phyloP scores from a whole-genome alignment of 2,329 filamentous ascomycete genomes.

The Chaetomium olivaceum region DNA sequence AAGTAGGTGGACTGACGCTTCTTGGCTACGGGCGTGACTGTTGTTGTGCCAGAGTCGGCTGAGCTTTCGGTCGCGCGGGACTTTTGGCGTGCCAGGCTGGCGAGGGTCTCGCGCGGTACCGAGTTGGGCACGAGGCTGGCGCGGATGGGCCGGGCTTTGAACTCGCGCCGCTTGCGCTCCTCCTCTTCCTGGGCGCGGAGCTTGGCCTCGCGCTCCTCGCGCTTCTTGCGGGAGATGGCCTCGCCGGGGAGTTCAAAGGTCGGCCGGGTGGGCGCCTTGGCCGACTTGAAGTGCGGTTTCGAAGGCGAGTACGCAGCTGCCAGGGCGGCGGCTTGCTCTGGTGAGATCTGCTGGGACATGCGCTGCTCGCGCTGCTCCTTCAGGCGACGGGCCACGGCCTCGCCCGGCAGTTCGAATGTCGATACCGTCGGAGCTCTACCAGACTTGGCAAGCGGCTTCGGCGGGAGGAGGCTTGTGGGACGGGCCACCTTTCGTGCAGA shows the following conservation, averaged over 20 bases:
- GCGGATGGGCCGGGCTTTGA: constrained; percentile 62
- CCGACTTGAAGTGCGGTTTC: constrained; percentile 49
- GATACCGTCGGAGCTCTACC: constrained; percentile 56
- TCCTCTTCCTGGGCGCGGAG: constrained; percentile 61
- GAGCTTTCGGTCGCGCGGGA: constrained; percentile 17
- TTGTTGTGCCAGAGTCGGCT: constrained; percentile 32
- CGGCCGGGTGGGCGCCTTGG: constrained; percentile 54
- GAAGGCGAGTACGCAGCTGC: constrained; percentile 36
- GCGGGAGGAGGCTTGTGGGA: constrained; percentile 46
- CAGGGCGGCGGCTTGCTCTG: constrained; percentile 26
- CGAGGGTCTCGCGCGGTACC: constrained; percentile 56
- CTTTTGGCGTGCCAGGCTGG: constrained; percentile 55
- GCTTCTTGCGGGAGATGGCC: constrained; percentile 56
- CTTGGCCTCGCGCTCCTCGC: constrained; percentile 57
- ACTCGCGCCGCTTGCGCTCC: constrained; percentile 60
- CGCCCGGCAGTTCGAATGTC: constrained; percentile 63
- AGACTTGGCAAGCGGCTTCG: constrained; percentile 53
- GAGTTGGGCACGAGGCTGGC: constrained; percentile 45
- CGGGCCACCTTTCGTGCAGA: constrained; percentile 38
- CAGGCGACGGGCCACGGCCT: constrained; percentile 58
- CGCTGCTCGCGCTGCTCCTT: constrained; percentile 62
- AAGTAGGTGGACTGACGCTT: constrained; percentile 35
- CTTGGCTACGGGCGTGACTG: constrained; percentile 28
- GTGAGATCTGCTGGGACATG: constrained; percentile 37
- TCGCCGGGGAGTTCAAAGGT: constrained; percentile 66